Conservation (phyloP, 176 grass and related monocot species). For the Zoysia japonica region DNA sequence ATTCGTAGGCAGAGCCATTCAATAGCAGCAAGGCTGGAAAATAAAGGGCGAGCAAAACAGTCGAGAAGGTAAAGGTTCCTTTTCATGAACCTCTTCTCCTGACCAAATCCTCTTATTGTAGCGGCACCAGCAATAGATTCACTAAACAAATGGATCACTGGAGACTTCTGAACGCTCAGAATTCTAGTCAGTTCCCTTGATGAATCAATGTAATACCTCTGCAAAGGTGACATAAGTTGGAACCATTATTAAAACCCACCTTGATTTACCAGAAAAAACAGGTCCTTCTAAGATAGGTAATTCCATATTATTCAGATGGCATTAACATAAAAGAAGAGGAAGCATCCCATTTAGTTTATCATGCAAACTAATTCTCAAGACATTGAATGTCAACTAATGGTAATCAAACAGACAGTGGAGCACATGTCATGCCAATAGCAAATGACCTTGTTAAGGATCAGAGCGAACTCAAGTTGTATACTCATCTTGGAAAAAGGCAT, state of each 20-base stretch:
- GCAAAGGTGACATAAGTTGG: conserved; percentile 32
- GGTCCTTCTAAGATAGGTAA: conserved; percentile 4
- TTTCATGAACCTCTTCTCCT: conserved; percentile 99
- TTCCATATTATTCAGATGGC: neutral
- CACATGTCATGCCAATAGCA: neutral
- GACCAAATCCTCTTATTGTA: conserved; percentile 90
- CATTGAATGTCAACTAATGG: neutral
- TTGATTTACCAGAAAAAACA: conserved; percentile 24
- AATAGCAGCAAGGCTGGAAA: conserved; percentile 98
- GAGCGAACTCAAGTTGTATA: no score
- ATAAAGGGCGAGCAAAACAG: conserved; percentile 90
- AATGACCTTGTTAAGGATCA: neutral
- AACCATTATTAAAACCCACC: conserved; percentile 37
- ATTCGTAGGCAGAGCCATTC: conserved; percentile 98
- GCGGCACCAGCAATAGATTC: conserved; percentile 96
- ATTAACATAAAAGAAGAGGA: neutral
- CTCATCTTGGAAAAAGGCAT: no score
- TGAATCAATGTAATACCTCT: conserved; percentile 99
- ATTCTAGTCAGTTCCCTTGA: conserved; percentile 93
- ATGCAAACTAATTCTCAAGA: neutral
- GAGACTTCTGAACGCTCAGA: conserved; percentile 96
- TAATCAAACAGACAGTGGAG: conserved; percentile 6
- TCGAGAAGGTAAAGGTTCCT: conserved; percentile 89
- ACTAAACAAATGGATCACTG: conserved; percentile 94
- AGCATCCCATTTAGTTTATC: neutral